Conservation (phyloP, 2,329 filamentous ascomycete species). For the Curvularia spicifera region DNA sequence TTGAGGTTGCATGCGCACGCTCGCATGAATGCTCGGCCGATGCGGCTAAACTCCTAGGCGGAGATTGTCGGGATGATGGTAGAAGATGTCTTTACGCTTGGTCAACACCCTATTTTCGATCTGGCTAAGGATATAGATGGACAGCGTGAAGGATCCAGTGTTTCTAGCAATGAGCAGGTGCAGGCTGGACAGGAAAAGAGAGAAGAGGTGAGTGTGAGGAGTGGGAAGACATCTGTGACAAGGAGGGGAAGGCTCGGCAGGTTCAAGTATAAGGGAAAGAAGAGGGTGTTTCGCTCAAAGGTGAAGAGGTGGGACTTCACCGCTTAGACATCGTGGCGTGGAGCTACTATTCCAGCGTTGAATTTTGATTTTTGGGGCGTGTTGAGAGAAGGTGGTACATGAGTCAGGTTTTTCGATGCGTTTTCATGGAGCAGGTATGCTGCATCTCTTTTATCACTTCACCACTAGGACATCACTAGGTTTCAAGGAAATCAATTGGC, state of each 20-base stretch:
- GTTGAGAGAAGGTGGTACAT: neutral
- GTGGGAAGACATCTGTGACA: too few relatives aligned
- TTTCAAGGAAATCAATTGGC: neutral
- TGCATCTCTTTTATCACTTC: too few relatives aligned
- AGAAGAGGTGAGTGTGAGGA: conserved; percentile 60
- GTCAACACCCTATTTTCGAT: neutral
- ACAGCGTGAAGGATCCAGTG: neutral
- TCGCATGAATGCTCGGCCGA: neutral
- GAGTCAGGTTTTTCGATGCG: neutral
- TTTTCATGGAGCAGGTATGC: too few relatives aligned
- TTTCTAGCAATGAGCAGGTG: neutral
- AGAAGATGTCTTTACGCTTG: neutral
- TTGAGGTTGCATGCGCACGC: neutral
- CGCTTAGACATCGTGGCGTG: neutral
- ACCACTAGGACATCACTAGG: too few relatives aligned
- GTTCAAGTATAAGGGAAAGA: neutral
- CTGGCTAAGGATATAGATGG: conserved; percentile 50
- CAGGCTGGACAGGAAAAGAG: conserved; percentile 69
- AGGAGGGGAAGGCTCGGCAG: conserved; percentile 49
- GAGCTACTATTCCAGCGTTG: neutral
- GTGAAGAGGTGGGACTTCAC: neutral
- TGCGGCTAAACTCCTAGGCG: neutral
- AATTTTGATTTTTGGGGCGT: neutral
- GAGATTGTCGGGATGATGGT: conserved; percentile 3
- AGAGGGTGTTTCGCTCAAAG: neutral